Conservation (phyloP, 352 stramenopile genomes). For the Thraustochytrium striatum region DNA sequence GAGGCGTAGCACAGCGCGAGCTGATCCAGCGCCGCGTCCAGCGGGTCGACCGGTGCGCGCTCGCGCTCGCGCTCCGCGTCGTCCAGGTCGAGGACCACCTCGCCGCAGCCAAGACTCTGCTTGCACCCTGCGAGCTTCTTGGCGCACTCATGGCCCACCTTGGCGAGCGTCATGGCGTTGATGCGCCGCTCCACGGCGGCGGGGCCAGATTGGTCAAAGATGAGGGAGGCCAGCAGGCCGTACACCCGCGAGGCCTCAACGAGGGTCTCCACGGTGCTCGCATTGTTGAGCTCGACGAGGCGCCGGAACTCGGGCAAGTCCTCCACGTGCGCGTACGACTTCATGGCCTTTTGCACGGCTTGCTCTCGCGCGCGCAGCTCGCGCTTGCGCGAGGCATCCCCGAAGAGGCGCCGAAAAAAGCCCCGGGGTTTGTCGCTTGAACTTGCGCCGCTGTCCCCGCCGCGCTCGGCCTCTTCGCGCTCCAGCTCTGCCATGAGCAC, state of each 20-base stretch:
- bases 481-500: too few relatives aligned
- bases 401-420: neutral
- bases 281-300: neutral
- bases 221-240: conserved; percentile 27
- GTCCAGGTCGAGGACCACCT: too few relatives aligned
- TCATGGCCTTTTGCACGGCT: neutral
- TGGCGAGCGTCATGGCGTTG: conserved; percentile 19
- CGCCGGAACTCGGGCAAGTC: neutral
- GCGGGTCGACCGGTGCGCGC: neutral
- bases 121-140: neutral
- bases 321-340: conserved; percentile 12
- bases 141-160: neutral
- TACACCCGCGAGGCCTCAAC: conserved; percentile 28
- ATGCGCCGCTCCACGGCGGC: conserved; percentile 20
- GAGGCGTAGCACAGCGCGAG: conserved; percentile 23
- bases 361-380: neutral
- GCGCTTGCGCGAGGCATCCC: neutral
- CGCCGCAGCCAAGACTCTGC: neutral
- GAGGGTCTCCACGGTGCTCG: conserved; percentile 16
- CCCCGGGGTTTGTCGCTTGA: neutral
- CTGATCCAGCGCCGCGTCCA: neutral
- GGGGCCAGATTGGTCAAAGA: neutral
- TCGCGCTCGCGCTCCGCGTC: neutral
- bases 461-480: too few relatives aligned
- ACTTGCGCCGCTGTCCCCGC: too few relatives aligned